Evolutionary conservation across 768 basidiomycete species (phyloP).

Genomic region (Tricholoma saponaceum): DNA sequence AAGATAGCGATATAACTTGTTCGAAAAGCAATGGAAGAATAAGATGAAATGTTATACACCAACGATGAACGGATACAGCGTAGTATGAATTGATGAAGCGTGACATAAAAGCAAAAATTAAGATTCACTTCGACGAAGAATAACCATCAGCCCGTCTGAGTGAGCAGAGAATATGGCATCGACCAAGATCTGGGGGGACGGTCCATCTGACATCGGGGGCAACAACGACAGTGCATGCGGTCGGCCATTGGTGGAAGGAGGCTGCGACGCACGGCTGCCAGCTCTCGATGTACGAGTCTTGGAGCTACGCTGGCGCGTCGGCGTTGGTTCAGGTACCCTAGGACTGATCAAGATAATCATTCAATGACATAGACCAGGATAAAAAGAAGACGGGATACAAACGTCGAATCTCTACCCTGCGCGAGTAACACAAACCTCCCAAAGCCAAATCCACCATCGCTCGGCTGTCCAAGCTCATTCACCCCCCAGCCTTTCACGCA

Average conservation of each 20-base stretch:
- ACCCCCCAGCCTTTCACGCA: constrained; percentile 81
- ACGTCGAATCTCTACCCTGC: constrained; percentile 64
- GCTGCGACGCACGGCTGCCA: constrained; percentile 11
- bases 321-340: constrained; percentile 30
- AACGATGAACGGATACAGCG: background rate
- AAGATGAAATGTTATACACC: background rate
- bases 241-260: constrained; percentile 7
- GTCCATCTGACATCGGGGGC: constrained; percentile 14
- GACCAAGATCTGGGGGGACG: constrained; percentile 46
- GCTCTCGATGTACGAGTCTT: constrained; percentile 12
- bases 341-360: constrained; percentile 16
- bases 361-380: background rate
- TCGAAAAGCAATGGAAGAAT: background rate
- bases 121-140: constrained; percentile 45
- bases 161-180: constrained; percentile 86
- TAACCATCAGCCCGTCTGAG: constrained; percentile 81
- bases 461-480: constrained; percentile 78
- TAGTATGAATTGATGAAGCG: background rate
- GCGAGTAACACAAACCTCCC: constrained; percentile 59
- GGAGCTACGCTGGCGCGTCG: constrained; percentile 5
- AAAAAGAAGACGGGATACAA: constrained; percentile 15
- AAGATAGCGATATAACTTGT: constrained; percentile 2
- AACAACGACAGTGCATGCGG: constrained; percentile 8
- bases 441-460: constrained; percentile 82
- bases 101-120: background rate